Evolutionary conservation across 73 alveolate genomes (phyloP).

Genomic region (Paramecium bursaria): DNA sequence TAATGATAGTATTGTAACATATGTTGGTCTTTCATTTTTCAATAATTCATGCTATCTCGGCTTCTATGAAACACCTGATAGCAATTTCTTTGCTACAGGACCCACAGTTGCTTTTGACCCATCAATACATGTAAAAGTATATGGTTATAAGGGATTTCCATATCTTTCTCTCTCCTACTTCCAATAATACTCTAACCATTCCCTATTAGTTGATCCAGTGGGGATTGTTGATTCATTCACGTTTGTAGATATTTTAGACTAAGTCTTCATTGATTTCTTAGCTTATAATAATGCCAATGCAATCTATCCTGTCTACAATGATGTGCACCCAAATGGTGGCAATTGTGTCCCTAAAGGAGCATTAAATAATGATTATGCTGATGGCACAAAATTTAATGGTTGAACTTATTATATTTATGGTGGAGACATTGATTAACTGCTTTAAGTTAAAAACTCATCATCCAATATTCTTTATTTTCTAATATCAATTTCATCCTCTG

Average conservation of each 20-base stretch:
- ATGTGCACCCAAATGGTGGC: constrained; percentile 34
- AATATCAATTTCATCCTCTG: constrained; percentile 18
- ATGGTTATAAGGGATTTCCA: constrained; percentile 92
- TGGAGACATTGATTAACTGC: constrained; percentile 32
- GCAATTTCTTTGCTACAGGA: constrained; percentile 90
- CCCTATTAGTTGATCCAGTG: constrained; percentile 58
- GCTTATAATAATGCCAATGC: constrained; percentile 50
- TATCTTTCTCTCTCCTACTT: constrained; percentile 94
- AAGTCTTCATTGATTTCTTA: constrained; percentile 3
- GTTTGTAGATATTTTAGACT: constrained; percentile 10
- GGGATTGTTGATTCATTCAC: constrained; percentile 14
- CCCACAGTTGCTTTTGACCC: constrained; percentile 95
- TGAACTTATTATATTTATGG: not conserved
- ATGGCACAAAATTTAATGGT: constrained; percentile 10
- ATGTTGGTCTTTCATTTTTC: constrained; percentile 94
- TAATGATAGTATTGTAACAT: constrained; percentile 92
- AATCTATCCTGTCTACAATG: constrained; percentile 17
- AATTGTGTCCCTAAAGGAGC: not conserved
- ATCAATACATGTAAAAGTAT: constrained; percentile 90
- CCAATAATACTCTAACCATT: constrained; percentile 85
- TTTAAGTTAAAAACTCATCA: constrained; percentile 24
- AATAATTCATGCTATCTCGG: constrained; percentile 97
- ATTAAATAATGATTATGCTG: constrained; percentile 45
- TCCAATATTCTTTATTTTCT: constrained; percentile 5
- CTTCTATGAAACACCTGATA: constrained; percentile 76